Percentiles rank a stretch among this genome's conserved stretches.
These are phyloP conservation scores for Paramecium sonneborni DNA, from an alignment of 73 alveolate genomes.

Conservation along the genomic window DNA sequence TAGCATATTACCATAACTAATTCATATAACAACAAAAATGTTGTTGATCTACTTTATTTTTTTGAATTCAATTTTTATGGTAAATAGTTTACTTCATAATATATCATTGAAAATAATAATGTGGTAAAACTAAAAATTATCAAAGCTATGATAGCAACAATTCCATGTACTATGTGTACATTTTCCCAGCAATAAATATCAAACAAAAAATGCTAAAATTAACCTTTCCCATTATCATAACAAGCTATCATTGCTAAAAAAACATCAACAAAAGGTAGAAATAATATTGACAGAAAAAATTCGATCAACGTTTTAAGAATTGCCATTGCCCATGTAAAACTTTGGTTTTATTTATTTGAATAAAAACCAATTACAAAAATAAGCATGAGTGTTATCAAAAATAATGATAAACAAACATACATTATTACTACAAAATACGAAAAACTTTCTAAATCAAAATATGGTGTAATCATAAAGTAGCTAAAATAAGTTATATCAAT, in stretches of 20 bases:
- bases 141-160: not conserved
- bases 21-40: not conserved
- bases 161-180: slow-evolving; percentile 47
- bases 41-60: not conserved
- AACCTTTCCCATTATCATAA: not conserved
- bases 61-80: not conserved
- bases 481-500: not conserved
- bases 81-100: slow-evolving; percentile 10
- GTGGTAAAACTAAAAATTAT: not conserved
- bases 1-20: slow-evolving; percentile 17
- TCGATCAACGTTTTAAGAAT: not conserved
- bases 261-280: not conserved
- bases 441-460: not conserved
- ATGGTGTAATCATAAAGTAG: not conserved
- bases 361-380: not conserved
- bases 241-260: slow-evolving; percentile 36
- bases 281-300: not conserved
- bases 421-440: not conserved
- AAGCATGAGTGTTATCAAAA: slow-evolving; percentile 34
- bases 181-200: slow-evolving; percentile 40
- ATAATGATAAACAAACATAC: slow-evolving; percentile 3
- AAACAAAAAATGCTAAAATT: not conserved
- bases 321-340: slow-evolving; percentile 6
- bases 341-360: not conserved
- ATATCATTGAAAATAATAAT: not conserved